Evolutionary conservation across 176 grass and related monocot genomes (phyloP), one percentile per base, ranked within the genome.

Genomic region (Oryza coarctata): DNA sequence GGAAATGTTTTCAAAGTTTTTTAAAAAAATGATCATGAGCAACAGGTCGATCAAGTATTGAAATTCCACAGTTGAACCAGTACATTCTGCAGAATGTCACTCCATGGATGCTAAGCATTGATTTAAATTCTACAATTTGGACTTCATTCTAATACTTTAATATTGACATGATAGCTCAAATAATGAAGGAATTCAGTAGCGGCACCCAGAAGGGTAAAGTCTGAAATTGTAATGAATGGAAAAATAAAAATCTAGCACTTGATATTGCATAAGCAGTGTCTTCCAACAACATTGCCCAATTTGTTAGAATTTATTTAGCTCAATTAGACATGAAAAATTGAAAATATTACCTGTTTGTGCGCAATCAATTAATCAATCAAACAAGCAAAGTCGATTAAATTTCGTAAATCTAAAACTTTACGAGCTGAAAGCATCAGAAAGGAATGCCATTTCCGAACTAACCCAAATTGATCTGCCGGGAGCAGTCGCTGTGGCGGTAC

Each of bases 391-490:
- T 28, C 1, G 0, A 50, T 17, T 7, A n/a, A 6, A 5, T 29
- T 3, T 35, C 3, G 5, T 2, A 29, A 44, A 58, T 7, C 7
- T 1, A 83, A 43, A 68, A 4, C 50, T 71, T 43, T 55, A 12
- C 71, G 25, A 82, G 2, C 26, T 62, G 34, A 52, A 74, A 49
- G 25, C 39, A 55, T 70, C 1, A 70, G 9, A 71, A 10, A 61
- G 5, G 65, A 26, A 60, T 25, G 25, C 43, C 29, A 66, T 73
- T 77, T 70, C 5, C 18, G 50, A 13, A 23, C 85, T 38, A 22
- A 92, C 90, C 90, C 75, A 89, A 49, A 83, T 89, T 92, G 75
- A 92, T 92, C 75, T 92, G 90, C 70, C 90, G 74, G 13, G 90
- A 89, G 83, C 90, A 92, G 14, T 92, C 90, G 29, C 79, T 88